A percentile compares a stretch with the other conserved stretches of the same genome.
Conservation (phyloP, 164 flowering plant genomes). For the Warburgia ugandensis region DNA sequence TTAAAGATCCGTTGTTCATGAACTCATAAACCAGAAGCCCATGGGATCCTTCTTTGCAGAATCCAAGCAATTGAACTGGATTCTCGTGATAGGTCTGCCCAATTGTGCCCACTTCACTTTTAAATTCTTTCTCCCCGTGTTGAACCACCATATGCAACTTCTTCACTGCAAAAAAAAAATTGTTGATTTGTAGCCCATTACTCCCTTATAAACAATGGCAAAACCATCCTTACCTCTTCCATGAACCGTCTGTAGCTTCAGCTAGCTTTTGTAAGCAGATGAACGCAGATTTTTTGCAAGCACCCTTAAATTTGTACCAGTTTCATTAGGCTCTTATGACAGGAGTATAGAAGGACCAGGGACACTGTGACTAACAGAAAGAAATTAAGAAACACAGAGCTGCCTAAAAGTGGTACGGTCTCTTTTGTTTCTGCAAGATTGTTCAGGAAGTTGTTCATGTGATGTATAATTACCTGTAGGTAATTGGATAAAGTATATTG, state of each 20-base stretch:
- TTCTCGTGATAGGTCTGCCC: no score
- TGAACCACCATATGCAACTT: slow-evolving; percentile 6
- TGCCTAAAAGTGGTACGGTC: slow-evolving; percentile 25
- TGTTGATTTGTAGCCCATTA: not conserved
- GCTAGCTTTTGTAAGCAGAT: slow-evolving; percentile 10
- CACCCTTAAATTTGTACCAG: no score
- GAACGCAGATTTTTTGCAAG: no score
- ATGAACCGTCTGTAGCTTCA: slow-evolving; percentile 17
- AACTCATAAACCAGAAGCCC: no score
- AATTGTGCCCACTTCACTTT: no score
- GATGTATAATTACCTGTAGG: slow-evolving; percentile 8
- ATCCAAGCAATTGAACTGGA: no score
- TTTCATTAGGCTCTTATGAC: no score
- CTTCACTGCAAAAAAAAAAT: slow-evolving; percentile 12
- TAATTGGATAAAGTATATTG: slow-evolving; percentile 28
- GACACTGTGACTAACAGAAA: not conserved
- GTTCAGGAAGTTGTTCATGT: no score
- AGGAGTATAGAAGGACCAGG: no score
- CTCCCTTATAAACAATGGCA: slow-evolving; percentile 18
- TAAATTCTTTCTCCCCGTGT: slow-evolving; percentile 12
- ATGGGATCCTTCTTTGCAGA: no score
- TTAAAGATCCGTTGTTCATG: no score
- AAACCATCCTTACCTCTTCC: slow-evolving; percentile 17
- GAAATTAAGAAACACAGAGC: slow-evolving; percentile 34
- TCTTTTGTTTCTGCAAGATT: slow-evolving; percentile 4